Conservation (phyloP, 2,329 filamentous ascomycete species). For the Tolypocladium sp. region DNA sequence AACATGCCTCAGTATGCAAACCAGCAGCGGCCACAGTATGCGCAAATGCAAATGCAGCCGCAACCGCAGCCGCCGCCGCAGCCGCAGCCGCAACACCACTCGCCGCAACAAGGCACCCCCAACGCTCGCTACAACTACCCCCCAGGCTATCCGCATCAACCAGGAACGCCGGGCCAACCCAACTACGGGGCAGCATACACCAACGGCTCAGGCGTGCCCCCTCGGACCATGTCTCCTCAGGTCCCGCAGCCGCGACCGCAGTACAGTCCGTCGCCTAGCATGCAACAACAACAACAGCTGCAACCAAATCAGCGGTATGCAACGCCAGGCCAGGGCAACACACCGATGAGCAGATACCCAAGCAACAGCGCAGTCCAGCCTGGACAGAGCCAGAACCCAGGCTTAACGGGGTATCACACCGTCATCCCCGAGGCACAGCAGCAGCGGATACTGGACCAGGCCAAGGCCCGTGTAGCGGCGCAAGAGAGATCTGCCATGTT, state of each 20-base stretch:
- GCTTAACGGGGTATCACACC: slow-evolving; percentile 36
- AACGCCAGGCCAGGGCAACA: slow-evolving; percentile 18
- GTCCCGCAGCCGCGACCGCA: slow-evolving; percentile 24
- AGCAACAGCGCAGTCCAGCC: slow-evolving; percentile 20
- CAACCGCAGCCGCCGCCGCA: neutral
- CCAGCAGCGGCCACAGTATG: slow-evolving; percentile 35
- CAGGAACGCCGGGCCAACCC: slow-evolving; percentile 25
- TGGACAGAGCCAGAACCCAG: slow-evolving; percentile 23
- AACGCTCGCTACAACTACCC: slow-evolving; percentile 33
- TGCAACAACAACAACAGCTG: slow-evolving; percentile 15
- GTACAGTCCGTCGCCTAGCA: slow-evolving; percentile 30
- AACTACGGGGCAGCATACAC: slow-evolving; percentile 26
- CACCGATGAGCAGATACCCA: slow-evolving; percentile 22
- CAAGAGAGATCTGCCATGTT: slow-evolving; percentile 32
- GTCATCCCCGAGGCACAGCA: slow-evolving; percentile 41
- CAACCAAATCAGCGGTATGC: slow-evolving; percentile 18
- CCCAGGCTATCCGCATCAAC: slow-evolving; percentile 26
- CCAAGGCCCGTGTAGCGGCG: slow-evolving; percentile 36
- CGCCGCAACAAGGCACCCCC: slow-evolving; percentile 27
- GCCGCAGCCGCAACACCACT: neutral
- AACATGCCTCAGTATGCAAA: slow-evolving; percentile 37
- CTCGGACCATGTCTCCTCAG: slow-evolving; percentile 35
- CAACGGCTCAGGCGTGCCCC: slow-evolving; percentile 33
- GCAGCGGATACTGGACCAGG: slow-evolving; percentile 41
- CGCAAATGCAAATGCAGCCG: slow-evolving; percentile 21